phyloP scores from a whole-genome alignment of 2,329 filamentous ascomycete species.

The Allantophomopsis lycopodina region DNA sequence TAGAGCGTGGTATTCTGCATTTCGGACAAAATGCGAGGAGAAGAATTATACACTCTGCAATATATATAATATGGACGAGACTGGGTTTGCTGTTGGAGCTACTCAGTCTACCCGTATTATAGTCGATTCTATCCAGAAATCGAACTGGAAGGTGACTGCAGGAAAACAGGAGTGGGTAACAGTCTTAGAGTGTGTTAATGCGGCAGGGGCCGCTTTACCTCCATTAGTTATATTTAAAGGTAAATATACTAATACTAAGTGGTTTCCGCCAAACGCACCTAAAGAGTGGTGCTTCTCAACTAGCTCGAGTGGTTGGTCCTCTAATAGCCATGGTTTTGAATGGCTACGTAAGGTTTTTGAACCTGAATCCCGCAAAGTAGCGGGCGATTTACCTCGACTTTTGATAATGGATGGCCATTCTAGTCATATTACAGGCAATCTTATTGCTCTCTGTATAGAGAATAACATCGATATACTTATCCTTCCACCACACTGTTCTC shows the following conservation, averaged over 20 bases:
- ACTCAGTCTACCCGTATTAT: constrained; percentile 1
- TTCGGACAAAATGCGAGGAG: neutral
- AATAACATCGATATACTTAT: constrained; percentile 1
- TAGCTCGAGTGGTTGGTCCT: neutral
- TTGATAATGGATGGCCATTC: constrained; percentile 1
- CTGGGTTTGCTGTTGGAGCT: neutral
- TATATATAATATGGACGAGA: constrained; percentile 1
- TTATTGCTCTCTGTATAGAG: neutral
- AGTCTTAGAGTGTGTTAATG: neutral
- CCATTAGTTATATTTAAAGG: constrained; percentile 1
- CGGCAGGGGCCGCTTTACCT: neutral
- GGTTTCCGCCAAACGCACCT: neutral
- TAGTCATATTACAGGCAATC: constrained; percentile 1
- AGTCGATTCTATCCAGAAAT: neutral
- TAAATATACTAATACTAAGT: neutral
- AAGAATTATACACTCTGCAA: constrained; percentile 1
- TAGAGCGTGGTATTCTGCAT: neutral
- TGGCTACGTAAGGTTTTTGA: neutral
- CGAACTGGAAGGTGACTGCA: neutral
- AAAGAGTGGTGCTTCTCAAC: neutral
- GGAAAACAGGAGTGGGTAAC: neutral
- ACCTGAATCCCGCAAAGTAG: neutral
- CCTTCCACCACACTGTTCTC: neutral
- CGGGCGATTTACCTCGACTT: neutral
- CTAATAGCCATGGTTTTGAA: neutral